Percentiles rank a stretch among this genome's conserved stretches.
These are phyloP conservation scores for Pholiota conissans DNA, from an alignment of 768 basidiomycete species.

Conservation along the genomic window DNA sequence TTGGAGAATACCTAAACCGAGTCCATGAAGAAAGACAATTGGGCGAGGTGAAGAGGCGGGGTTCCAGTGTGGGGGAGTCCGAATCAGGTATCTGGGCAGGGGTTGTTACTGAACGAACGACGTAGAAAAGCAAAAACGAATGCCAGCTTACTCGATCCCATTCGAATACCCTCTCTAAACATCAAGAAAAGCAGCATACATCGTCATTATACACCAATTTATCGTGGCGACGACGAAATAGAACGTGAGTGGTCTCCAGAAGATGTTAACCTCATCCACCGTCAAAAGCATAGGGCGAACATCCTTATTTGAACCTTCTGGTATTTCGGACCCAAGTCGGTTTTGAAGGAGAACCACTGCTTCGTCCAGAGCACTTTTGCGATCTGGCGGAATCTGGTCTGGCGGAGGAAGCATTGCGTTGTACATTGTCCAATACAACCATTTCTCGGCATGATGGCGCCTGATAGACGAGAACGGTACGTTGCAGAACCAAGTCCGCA, in stretches of 20 bases:
- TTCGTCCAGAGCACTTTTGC: constrained; percentile 53
- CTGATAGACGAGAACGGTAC: constrained; percentile 74
- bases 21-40: constrained; percentile 83
- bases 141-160: constrained; percentile 64
- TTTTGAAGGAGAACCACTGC: constrained; percentile 66
- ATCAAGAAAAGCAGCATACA: constrained; percentile 37
- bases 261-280: constrained; percentile 72
- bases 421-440: constrained; percentile 86
- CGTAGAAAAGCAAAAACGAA: too few relatives aligned
- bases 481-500: constrained; percentile 78
- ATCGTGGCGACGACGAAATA: constrained; percentile 51
- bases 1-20: constrained; percentile 80
- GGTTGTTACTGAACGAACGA: too few relatives aligned
- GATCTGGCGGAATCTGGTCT: constrained; percentile 44
- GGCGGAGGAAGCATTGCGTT: constrained; percentile 59
- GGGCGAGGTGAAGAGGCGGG: constrained; percentile 59
- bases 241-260: constrained; percentile 66
- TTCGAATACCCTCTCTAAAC: constrained; percentile 50
- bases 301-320: constrained; percentile 55
- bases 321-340: constrained; percentile 65
- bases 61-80: constrained; percentile 69
- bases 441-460: constrained; percentile 60
- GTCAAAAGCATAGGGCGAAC: constrained; percentile 67
- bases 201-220: constrained; percentile 46
- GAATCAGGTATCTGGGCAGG: constrained; percentile 64